Conservation (phyloP, 73 alveolate genomes). For the Diophrys appendiculata region DNA sequence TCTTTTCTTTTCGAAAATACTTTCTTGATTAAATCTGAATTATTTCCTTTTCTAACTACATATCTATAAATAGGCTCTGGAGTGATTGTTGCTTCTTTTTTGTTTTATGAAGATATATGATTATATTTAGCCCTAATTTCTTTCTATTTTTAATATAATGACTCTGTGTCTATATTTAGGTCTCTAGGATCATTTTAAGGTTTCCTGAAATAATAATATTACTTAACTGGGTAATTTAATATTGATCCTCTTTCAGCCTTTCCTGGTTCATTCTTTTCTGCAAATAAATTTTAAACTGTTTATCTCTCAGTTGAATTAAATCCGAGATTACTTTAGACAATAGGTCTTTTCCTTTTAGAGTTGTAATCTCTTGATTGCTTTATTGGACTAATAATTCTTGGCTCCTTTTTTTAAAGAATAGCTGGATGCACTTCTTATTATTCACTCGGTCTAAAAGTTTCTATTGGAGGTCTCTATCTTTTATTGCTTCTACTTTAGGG, state of each 20-base stretch:
- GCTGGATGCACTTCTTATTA: too few species aligned
- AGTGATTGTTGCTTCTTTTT: constrained; percentile 20
- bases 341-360: too few species aligned
- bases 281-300: too few species aligned
- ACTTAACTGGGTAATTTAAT: neutral
- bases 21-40: constrained; percentile 28
- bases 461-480: too few species aligned
- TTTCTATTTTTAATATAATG: neutral
- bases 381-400: too few species aligned
- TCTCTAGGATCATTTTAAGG: neutral
- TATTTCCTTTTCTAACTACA: constrained; percentile 38
- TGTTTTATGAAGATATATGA: neutral
- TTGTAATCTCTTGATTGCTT: too few species aligned
- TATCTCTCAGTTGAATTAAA: too few species aligned
- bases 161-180: neutral
- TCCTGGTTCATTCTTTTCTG: too few species aligned
- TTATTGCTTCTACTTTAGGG: too few species aligned
- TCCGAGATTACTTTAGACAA: too few species aligned
- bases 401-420: too few species aligned
- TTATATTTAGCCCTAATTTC: neutral
- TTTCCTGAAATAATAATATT: neutral
- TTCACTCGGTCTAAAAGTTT: too few species aligned
- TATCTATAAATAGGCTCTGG: constrained; percentile 3
- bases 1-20: constrained; percentile 32
- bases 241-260: neutral